A percentile compares a stretch with the other conserved stretches of the same genome.
These are phyloP conservation scores for Lophiostoma macrostomum DNA, from an alignment of 495 filamentous ascomycete species.

Conservation along the genomic window DNA sequence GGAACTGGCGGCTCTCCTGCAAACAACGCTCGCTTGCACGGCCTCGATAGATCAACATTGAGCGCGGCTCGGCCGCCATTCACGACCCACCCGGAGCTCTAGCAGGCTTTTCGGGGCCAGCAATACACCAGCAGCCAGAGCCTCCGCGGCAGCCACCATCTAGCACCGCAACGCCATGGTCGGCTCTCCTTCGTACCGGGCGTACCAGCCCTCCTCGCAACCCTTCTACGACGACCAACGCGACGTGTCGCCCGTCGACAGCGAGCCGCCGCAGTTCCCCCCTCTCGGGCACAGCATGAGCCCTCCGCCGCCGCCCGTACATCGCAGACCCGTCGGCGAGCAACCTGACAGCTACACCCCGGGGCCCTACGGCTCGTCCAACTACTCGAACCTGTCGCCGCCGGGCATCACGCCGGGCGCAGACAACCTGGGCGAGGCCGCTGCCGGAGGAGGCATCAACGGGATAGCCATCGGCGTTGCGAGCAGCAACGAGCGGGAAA, in stretches of 20 bases:
- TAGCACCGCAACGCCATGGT: background rate
- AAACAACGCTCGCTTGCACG: too few relatives aligned
- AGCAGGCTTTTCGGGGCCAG: too few relatives aligned
- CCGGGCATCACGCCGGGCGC: conserved; percentile 65
- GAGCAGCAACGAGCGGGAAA: conserved; percentile 67
- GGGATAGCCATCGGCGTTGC: conserved; percentile 73
- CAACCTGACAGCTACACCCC: conserved; percentile 19
- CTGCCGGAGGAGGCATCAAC: conserved; percentile 67
- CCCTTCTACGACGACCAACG: conserved; percentile 14
- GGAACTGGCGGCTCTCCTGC: too few relatives aligned
- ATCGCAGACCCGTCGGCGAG: conserved; percentile 23
- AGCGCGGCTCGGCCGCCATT: too few relatives aligned
- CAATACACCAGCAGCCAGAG: background rate
- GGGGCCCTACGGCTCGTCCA: conserved; percentile 18
- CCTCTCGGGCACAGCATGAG: conserved; percentile 5
- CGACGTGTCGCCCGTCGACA: conserved; percentile 25
- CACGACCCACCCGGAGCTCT: too few relatives aligned
- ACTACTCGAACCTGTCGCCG: conserved; percentile 18
- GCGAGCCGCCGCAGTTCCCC: conserved; percentile 14
- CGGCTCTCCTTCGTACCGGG: too few relatives aligned
- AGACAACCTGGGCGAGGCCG: conserved; percentile 70
- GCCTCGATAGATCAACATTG: too few relatives aligned
- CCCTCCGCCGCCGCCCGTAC: conserved; percentile 25
- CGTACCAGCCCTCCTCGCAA: conserved; percentile 16
- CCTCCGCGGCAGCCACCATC: background rate